These are phyloP conservation scores for Papiliotrema laurentii DNA, from an alignment of 1,284 basidiomycete species.

Conservation along the genomic window DNA sequence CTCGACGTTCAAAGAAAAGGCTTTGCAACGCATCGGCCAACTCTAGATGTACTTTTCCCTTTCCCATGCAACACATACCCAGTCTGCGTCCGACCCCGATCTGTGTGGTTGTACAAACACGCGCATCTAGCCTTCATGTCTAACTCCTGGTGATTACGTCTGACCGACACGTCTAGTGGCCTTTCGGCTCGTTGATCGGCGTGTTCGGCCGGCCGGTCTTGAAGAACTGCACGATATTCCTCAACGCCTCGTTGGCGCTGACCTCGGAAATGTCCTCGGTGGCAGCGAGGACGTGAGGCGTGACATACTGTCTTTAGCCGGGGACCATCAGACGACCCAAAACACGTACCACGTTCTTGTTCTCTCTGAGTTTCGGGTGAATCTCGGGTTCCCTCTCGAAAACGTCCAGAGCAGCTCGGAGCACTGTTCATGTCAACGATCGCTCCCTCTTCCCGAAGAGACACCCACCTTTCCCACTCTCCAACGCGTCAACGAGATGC, in stretches of 20 bases:
- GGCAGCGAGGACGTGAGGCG: slow-evolving; percentile 4
- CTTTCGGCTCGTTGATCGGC: slow-evolving; percentile 2
- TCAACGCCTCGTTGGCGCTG: slow-evolving; percentile 4
- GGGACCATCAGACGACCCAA: background rate
- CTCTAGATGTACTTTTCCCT: slow-evolving; percentile 39
- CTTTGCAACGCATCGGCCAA: slow-evolving; percentile 61
- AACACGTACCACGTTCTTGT: slow-evolving; percentile 26
- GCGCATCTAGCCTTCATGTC: background rate
- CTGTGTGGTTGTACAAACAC: background rate
- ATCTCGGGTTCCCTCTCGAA: slow-evolving; percentile 29
- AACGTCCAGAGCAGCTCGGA: slow-evolving; percentile 28
- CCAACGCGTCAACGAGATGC: slow-evolving; percentile 23
- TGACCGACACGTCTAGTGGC: background rate
- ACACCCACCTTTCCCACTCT: slow-evolving; percentile 25
- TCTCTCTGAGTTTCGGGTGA: slow-evolving; percentile 20
- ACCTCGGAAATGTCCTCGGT: slow-evolving; percentile 6
- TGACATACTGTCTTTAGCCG: slow-evolving; percentile 2
- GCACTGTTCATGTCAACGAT: slow-evolving; percentile 8
- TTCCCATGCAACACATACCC: no score
- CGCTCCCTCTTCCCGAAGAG: background rate
- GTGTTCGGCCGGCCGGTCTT: slow-evolving; percentile 14
- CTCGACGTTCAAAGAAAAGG: slow-evolving; percentile 79
- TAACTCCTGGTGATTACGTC: background rate
- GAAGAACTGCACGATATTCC: slow-evolving; percentile 11
- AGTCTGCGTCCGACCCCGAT: no score